These are phyloP conservation scores for Anaeromyces robustus DNA, from an alignment of 192 early-diverging fungal species.

Conservation along the genomic window DNA sequence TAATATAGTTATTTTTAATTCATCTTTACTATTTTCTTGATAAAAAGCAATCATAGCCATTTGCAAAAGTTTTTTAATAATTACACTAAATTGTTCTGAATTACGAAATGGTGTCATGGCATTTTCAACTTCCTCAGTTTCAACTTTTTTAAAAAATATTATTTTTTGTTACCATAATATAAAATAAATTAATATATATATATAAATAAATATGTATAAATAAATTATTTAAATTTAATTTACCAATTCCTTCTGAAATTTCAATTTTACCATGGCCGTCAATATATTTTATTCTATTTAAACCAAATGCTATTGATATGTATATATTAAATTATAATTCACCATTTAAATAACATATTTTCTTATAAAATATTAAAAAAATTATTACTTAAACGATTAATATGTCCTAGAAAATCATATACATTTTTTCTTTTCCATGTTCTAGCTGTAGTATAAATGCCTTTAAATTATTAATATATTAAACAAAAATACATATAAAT, in stretches of 20 bases:
- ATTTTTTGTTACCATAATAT: no score
- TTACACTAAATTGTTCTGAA: background rate
- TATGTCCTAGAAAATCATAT: background rate
- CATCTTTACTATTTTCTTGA: background rate
- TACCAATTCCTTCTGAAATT: no score
- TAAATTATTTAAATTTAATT: no score
- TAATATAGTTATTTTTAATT: background rate
- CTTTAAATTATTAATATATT: background rate
- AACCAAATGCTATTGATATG: no score
- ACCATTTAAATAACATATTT: no score
- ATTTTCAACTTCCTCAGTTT: background rate
- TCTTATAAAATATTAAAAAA: no score
- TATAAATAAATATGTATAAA: no score
- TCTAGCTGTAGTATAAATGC: background rate
- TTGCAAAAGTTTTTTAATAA: background rate
- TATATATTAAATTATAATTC: no score
- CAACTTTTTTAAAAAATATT: background rate
- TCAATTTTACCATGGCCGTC: no score
- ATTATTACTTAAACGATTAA: background rate
- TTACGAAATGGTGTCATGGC: background rate
- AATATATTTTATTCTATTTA: no score
- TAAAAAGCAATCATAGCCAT: background rate
- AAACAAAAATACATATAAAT: background rate
- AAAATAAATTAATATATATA: no score
- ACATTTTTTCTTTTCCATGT: background rate